phyloP scores from a whole-genome alignment of 139 green algal species.

The Chlamydomonas eustigma region DNA sequence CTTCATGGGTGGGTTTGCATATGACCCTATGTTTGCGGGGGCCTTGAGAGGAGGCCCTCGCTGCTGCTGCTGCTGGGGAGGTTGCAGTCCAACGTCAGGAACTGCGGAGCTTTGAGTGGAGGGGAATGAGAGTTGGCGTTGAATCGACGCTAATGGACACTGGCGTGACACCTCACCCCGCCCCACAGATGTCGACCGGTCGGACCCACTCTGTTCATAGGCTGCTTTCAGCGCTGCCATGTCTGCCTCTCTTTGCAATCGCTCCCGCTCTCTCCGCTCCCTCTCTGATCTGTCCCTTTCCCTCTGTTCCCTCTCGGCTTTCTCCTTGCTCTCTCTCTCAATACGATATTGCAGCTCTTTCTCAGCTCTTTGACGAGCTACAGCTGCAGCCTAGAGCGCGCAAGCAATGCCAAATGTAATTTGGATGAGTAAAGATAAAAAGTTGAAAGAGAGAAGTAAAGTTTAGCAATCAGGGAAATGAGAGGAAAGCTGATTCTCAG shows the following conservation, averaged over 20 bases:
- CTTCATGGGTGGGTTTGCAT: neutral
- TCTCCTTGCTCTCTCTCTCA: neutral
- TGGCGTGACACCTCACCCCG: too few relatives aligned
- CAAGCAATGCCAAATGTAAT: too few relatives aligned
- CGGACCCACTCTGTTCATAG: neutral
- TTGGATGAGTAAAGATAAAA: too few relatives aligned
- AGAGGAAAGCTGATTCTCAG: too few relatives aligned
- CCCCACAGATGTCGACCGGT: too few relatives aligned
- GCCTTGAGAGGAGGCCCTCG: neutral
- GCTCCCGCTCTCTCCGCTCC: neutral
- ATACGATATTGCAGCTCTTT: neutral
- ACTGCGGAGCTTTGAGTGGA: too few relatives aligned
- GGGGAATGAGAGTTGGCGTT: neutral
- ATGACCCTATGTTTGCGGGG: constrained; percentile 12
- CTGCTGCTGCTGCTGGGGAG: neutral
- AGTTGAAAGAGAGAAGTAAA: too few relatives aligned
- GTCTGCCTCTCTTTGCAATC: neutral
- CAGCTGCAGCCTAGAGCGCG: neutral
- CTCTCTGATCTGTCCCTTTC: neutral
- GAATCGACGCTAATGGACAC: too few relatives aligned
- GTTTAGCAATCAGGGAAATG: too few relatives aligned
- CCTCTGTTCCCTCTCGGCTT: neutral
- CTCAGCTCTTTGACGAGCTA: neutral
- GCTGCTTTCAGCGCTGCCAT: neutral
- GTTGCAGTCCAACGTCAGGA: too few relatives aligned